Evolutionary conservation across 2,329 filamentous ascomycete genomes (phyloP), one percentile per base, ranked within the genome.

Genomic region (Harringtonia aguacate): DNA sequence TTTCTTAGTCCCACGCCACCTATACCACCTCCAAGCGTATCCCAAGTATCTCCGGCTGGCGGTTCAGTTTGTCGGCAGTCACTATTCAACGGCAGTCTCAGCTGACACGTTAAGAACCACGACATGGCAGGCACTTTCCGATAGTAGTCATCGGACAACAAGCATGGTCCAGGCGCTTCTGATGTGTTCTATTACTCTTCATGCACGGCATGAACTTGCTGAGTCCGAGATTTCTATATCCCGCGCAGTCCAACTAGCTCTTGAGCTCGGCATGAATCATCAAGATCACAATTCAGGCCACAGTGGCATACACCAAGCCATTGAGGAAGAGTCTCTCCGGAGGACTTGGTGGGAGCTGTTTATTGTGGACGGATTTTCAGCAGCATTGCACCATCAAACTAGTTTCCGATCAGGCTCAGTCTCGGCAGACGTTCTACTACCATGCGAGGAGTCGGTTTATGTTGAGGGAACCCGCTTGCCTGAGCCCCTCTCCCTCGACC

Each of bases 291-390:
- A 35, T 8, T 10, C 10, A 6, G 10, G 6, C 6, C 10, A 27
- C 24, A 10, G 24, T 6, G 33, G 13, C 13, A 12, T 1, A 7
- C 33, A 34, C 34, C 18, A 6, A 9, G 13, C 20, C 14, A 20
- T 29, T 13, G 28, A 35, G 27, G 20, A 39, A 10, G 44, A 46
- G 44, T 38, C 33, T 24, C 13, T 39, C 35, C 35, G 44, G 29
- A 28, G 44, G 18, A 46, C 44, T 4, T 46, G 44, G 44, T 46
- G 44, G 44, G 44, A 46, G 29, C 30, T 46, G n/a, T 47, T 43
- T n/a, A 14, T 29, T 5, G 31, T 28, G 14, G 17, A 39, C 20
- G 35, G 39, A n/a, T 20, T 65, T 31, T 27, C 42, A 9, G 29
- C 44, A 7, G 39, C 39, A 8, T 39, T 42, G 34, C 44, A 46